These are phyloP conservation scores for Claviceps sp. DNA, from an alignment of 2,329 filamentous ascomycete species.

Conservation along the genomic window DNA sequence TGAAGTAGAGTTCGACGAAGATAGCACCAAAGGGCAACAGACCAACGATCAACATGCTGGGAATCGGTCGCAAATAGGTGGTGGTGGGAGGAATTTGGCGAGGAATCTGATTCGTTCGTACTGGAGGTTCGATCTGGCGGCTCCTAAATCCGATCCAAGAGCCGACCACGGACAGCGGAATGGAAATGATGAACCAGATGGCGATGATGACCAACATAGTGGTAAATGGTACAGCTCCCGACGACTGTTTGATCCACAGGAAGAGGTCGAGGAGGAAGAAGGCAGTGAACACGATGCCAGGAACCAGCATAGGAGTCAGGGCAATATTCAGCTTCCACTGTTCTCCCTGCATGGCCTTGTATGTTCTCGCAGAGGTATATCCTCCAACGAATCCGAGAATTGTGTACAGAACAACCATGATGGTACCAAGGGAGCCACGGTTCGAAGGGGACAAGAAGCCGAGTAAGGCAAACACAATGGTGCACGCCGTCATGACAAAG, in stretches of 20 bases:
- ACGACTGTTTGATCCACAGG: conserved; percentile 85
- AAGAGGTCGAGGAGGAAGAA: conserved; percentile 97
- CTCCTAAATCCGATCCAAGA: conserved; percentile 89
- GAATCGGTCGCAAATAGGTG: conserved; percentile 73
- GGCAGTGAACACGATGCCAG: conserved; percentile 67
- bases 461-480: conserved; percentile 82
- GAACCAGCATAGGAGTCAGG: conserved; percentile 74
- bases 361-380: conserved; percentile 77
- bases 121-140: conserved; percentile 58
- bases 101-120: conserved; percentile 94
- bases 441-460: conserved; percentile 94
- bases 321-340: conserved; percentile 90
- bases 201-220: conserved; percentile 89
- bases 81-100: conserved; percentile 80
- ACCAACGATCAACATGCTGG: conserved; percentile 83
- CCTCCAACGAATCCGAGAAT: conserved; percentile 85
- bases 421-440: conserved; percentile 82
- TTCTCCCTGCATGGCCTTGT: conserved; percentile 88
- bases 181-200: conserved; percentile 96
- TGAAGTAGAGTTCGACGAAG: conserved; percentile 97
- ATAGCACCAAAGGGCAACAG: conserved; percentile 92
- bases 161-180: conserved; percentile 78
- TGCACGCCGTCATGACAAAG: conserved; percentile 94
- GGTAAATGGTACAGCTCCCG: conserved; percentile 86
- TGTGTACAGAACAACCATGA: conserved; percentile 87